A percentile compares a stretch with the other conserved stretches of the same genome.
Conservation (phyloP, 2,329 filamentous ascomycete genomes). For the Zelopaecilomyces penicillatus region DNA sequence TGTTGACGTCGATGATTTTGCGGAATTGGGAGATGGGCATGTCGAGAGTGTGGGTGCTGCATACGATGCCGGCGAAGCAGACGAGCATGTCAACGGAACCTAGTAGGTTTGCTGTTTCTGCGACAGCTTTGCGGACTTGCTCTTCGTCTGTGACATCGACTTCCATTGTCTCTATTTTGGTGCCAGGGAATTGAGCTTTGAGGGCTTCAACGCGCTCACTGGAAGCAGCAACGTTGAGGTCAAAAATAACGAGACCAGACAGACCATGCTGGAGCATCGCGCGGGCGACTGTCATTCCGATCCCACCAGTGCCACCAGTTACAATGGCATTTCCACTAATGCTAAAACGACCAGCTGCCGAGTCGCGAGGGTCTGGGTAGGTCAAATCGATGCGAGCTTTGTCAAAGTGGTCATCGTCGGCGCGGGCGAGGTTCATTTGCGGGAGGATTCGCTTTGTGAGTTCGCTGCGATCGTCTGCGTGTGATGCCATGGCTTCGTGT, state of each 20-base stretch:
- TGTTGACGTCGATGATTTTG: constrained; percentile 60
- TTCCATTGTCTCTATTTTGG: constrained; percentile 6
- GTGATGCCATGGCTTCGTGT: too few relatives aligned
- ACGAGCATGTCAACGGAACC: constrained; percentile 16
- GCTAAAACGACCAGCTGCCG: constrained; percentile 20
- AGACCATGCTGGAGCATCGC: constrained; percentile 63
- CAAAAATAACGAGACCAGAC: constrained; percentile 50
- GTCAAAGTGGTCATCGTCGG: neutral
- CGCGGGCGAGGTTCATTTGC: constrained; percentile 17
- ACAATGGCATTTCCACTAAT: constrained; percentile 21
- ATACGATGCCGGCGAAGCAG: constrained; percentile 53
- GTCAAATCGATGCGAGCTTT: neutral
- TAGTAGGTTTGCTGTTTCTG: constrained; percentile 3
- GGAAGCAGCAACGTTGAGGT: constrained; percentile 40
- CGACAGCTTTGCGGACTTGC: constrained; percentile 9
- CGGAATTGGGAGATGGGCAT: constrained; percentile 41
- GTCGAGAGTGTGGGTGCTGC: constrained; percentile 51
- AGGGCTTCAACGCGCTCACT: constrained; percentile 12
- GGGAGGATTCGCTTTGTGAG: constrained; percentile 18
- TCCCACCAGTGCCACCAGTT: constrained; percentile 42
- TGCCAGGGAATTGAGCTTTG: constrained; percentile 12
- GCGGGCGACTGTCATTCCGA: constrained; percentile 40
- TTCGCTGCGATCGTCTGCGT: constrained; percentile 10
- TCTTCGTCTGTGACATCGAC: constrained; percentile 15
- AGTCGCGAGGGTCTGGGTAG: constrained; percentile 6